phyloP scores from a whole-genome alignment of 352 stramenopile species.

The Thalassiosira livingstoniorum region DNA sequence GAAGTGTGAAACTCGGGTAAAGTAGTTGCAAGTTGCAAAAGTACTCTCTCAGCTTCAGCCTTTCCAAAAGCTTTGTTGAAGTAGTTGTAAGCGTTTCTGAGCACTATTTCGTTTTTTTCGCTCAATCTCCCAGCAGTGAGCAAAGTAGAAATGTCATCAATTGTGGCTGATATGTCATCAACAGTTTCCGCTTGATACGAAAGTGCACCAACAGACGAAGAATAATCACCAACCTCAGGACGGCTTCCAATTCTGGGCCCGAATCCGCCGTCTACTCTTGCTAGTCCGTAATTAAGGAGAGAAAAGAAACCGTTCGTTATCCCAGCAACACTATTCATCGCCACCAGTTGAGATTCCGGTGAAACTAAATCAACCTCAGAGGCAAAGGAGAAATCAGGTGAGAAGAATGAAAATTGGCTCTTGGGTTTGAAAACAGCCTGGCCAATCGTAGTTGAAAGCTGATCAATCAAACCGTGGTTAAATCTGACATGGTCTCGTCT shows the following conservation, averaged over 20 bases:
- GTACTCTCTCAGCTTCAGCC: constrained; percentile 30
- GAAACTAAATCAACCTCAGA: constrained; percentile 47
- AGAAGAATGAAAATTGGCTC: constrained; percentile 71
- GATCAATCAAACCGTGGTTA: constrained; percentile 39
- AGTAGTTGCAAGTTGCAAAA: constrained; percentile 65
- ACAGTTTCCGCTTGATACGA: constrained; percentile 12
- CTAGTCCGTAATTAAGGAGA: constrained; percentile 66
- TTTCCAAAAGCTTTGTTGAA: constrained; percentile 30
- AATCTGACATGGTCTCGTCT: too few species aligned
- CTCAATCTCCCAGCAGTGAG: constrained; percentile 74
- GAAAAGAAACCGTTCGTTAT: constrained; percentile 71
- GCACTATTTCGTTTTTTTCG: constrained; percentile 41
- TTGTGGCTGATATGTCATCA: constrained; percentile 31
- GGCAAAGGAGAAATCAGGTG: constrained; percentile 56
- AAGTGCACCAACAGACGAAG: constrained; percentile 30
- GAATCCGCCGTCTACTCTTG: too few species aligned
- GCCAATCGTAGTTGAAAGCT: constrained; percentile 68
- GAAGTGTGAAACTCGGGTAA: constrained; percentile 79
- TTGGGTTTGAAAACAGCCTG: constrained; percentile 67
- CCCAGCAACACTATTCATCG: constrained; percentile 43
- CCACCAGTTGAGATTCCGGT: constrained; percentile 58
- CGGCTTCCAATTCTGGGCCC: too few species aligned
- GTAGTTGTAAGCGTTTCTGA: constrained; percentile 43
- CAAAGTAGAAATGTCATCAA: constrained; percentile 74
- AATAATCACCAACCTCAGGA: constrained; percentile 33